phyloP scores from a whole-genome alignment of 768 basidiomycete genomes.

The Phlebiopsis flavidoalba region DNA sequence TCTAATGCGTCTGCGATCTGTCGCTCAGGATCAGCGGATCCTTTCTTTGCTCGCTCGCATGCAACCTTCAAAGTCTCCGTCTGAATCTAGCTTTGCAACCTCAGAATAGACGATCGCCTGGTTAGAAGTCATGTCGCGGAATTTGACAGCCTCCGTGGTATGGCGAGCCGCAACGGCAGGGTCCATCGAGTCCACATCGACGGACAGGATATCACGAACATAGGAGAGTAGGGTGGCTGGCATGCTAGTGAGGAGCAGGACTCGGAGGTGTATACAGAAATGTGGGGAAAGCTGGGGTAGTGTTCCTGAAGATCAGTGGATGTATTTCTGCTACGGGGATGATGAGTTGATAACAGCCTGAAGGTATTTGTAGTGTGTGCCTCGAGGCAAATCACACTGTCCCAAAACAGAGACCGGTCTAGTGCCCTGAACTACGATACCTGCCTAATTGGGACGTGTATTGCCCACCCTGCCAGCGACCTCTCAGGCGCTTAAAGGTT shows the following conservation, averaged over 20 bases:
- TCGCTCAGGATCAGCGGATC: conserved; percentile 15
- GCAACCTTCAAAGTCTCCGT: conserved; percentile 28
- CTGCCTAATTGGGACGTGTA: conserved; percentile 6
- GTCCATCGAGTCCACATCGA: conserved; percentile 50
- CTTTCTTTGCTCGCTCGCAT: conserved; percentile 20
- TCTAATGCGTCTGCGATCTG: conserved; percentile 31
- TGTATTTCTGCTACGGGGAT: background rate
- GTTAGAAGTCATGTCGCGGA: conserved; percentile 47
- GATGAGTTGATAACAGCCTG: background rate
- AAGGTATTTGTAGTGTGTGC: conserved; percentile 2
- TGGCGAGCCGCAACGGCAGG: conserved; percentile 32
- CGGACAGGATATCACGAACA: conserved; percentile 28
- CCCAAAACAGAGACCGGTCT: background rate
- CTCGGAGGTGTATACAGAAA: background rate
- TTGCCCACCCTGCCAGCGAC: background rate
- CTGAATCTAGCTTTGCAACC: conserved; percentile 28
- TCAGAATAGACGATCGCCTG: conserved; percentile 39
- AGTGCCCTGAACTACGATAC: conserved; percentile 5
- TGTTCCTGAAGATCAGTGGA: background rate
- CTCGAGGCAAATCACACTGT: conserved; percentile 1
- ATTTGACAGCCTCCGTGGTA: conserved; percentile 21
- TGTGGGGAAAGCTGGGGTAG: background rate
- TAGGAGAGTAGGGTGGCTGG: conserved; percentile 32
- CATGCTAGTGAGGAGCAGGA: background rate
- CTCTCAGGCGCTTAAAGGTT: too few species aligned